Conservation (phyloP, 1,284 basidiomycete genomes). For the Pseudozyma sp. region DNA sequence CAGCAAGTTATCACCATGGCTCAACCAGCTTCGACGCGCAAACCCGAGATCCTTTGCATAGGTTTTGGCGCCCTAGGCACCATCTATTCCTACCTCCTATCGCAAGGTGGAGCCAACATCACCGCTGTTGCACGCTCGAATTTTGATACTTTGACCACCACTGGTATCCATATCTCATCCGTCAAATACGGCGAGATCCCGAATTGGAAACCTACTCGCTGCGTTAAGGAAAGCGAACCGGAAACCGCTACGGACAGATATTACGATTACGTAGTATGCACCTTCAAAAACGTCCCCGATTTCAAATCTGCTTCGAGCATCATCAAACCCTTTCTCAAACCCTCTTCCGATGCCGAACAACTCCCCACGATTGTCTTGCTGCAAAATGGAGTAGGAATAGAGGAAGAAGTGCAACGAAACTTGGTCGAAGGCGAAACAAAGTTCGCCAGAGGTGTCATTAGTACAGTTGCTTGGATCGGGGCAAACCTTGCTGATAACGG, state of each 20-base stretch:
- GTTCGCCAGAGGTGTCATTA: constrained; percentile 56
- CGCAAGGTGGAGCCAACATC: constrained; percentile 76
- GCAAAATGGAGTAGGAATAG: constrained; percentile 82
- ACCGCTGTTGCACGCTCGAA: constrained; percentile 82
- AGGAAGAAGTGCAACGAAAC: constrained; percentile 76
- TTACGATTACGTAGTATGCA: constrained; percentile 76
- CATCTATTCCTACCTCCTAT: constrained; percentile 76
- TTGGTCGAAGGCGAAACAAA: constrained; percentile 68
- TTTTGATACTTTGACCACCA: constrained; percentile 73
- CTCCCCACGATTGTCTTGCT: constrained; percentile 76
- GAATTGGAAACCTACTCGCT: constrained; percentile 77
- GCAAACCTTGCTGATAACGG: constrained; percentile 65
- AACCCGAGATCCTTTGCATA: constrained; percentile 70
- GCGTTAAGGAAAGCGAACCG: constrained; percentile 71
- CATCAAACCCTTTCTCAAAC: constrained; percentile 74
- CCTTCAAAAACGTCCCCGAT: constrained; percentile 82
- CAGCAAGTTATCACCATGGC: too few relatives aligned
- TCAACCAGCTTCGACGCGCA: not conserved
- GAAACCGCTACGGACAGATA: constrained; percentile 74
- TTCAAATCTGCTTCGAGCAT: constrained; percentile 74
- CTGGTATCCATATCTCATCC: constrained; percentile 74
- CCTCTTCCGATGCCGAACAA: constrained; percentile 62
- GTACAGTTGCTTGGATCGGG: constrained; percentile 71
- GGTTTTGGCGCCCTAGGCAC: constrained; percentile 73
- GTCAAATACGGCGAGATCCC: constrained; percentile 75